Conservation (phyloP, 202 grass and related monocot genomes). For the Hordeum pubiflorum region DNA sequence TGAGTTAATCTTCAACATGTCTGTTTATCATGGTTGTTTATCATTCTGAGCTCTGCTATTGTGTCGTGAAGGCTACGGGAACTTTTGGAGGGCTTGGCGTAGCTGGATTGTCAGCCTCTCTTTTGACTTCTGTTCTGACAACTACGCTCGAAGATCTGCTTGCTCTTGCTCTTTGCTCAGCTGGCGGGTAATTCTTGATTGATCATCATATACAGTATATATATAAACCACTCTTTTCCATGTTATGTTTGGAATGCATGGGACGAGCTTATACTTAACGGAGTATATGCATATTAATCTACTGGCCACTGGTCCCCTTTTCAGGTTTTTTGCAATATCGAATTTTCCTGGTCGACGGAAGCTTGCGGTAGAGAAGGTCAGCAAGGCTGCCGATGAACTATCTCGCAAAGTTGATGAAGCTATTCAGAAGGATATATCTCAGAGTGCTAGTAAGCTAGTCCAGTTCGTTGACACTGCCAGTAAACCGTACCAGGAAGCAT, state of each 20-base stretch:
- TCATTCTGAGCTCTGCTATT: slow-evolving; percentile 25
- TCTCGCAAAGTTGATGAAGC: slow-evolving; percentile 59
- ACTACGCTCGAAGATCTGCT: slow-evolving; percentile 93
- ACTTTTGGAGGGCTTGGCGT: slow-evolving; percentile 94
- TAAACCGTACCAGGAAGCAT: slow-evolving; percentile 65
- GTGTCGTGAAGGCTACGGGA: slow-evolving; percentile 49
- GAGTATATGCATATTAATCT: background rate
- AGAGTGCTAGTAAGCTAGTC: slow-evolving; percentile 49
- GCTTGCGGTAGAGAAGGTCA: slow-evolving; percentile 54
- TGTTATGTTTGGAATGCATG: slow-evolving; percentile 1
- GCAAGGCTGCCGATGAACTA: slow-evolving; percentile 57
- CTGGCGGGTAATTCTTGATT: slow-evolving; percentile 67
- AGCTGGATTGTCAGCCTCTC: slow-evolving; percentile 84
- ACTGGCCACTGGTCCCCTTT: background rate
- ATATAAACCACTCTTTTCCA: background rate
- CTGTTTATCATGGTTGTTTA: background rate
- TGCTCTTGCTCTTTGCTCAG: slow-evolving; percentile 88
- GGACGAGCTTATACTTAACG: background rate
- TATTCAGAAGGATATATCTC: slow-evolving; percentile 66
- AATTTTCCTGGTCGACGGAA: slow-evolving; percentile 69
- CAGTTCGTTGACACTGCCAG: slow-evolving; percentile 58
- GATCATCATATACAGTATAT: too few relatives aligned
- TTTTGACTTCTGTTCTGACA: slow-evolving; percentile 82
- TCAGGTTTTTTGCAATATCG: slow-evolving; percentile 80
- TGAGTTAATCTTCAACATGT: background rate